These are phyloP conservation scores for Hemileia vastatrix DNA, from an alignment of 1,284 basidiomycete species.

Conservation along the genomic window DNA sequence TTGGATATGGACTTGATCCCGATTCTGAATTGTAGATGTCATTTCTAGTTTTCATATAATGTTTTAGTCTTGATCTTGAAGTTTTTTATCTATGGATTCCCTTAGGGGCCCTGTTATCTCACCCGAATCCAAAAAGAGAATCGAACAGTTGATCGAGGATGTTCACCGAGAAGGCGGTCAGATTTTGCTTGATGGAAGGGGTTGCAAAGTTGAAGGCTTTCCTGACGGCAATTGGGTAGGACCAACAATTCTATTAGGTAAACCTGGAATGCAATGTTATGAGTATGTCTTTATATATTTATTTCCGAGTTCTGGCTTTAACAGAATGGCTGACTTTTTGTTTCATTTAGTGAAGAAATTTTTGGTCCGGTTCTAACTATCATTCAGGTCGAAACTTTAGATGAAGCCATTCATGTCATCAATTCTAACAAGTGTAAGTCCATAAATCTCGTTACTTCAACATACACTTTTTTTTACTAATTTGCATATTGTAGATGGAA, in stretches of 20 bases:
- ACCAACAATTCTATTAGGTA: conserved; percentile 77
- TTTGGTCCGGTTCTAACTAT: conserved; percentile 85
- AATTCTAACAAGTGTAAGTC: conserved; percentile 69
- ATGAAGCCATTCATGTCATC: conserved; percentile 81
- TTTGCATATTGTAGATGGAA: conserved; percentile 49
- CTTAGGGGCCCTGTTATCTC: conserved; percentile 86
- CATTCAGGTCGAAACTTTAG: conserved; percentile 70
- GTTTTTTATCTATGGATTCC: conserved; percentile 9
- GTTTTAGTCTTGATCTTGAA: conserved; percentile 5
- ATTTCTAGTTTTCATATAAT: background rate
- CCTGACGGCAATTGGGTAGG: conserved; percentile 91
- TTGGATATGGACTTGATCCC: conserved; percentile 81
- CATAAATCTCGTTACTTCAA: background rate
- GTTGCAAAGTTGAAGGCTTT: conserved; percentile 60
- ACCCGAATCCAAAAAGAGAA: conserved; percentile 68
- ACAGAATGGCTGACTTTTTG: background rate
- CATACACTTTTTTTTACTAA: background rate
- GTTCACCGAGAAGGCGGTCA: conserved; percentile 75
- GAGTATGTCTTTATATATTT: conserved; percentile 49
- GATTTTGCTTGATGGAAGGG: conserved; percentile 77
- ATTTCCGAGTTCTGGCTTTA: background rate
- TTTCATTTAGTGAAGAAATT: conserved; percentile 65
- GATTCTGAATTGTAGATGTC: conserved; percentile 67
- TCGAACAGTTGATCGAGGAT: conserved; percentile 66
- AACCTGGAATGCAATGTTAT: conserved; percentile 76